Base-by-base conservation (phyloP, 176 grass and related monocot genomes). In the Eleusine indica region DNA sequence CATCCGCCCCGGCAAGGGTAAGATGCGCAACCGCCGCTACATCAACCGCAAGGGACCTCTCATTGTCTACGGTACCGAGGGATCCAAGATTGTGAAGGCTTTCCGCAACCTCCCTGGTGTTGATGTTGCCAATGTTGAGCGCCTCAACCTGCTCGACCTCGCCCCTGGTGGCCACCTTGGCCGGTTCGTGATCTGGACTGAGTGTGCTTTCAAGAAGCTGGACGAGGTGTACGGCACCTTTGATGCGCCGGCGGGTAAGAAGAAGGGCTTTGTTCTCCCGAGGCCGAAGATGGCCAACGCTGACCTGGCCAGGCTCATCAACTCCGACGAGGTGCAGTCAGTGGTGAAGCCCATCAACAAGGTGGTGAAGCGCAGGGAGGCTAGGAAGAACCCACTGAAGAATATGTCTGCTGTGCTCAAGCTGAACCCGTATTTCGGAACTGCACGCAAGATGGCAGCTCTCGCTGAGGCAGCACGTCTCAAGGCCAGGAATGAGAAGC, bases 111-210 rank as follows among this genome's bases (percentile, higher is more conserved):
- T 97, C 70, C 86, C 92, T 9, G 95, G 95, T 18, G 88, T 92
- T 53, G 90, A 97, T 68, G 69, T 97, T 28, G 87, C 91, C 51
- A 94, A 97, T 35, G 92, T 97, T 3, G 88, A 97, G 86, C 88
- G 92, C 30, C 95, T 97, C 44, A 94, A 97, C 71, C 84, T 97
- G 65, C 88, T 97, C 21, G 91, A 94, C 61, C 88, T 97, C 1
- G 95, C 95, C 4, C 92, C 95, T 10, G 92, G 95, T 84, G 95
- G 92, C 39, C 92, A 97, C 76, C 73, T 97, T 46, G 94, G 94
- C 9, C 73, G 92, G 14, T 97, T 97, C 25, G 89, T 97, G 37
- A 92, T 97, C 79, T 97, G 95, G 95, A 97, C 95, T 10, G 91
- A 94, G 84, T 91, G 78, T 0, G 95, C 95, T 0, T 94, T 97